These are phyloP conservation scores for Cladosporium sp. DNA, from an alignment of 2,329 filamentous ascomycete genomes.

Conservation along the genomic window DNA sequence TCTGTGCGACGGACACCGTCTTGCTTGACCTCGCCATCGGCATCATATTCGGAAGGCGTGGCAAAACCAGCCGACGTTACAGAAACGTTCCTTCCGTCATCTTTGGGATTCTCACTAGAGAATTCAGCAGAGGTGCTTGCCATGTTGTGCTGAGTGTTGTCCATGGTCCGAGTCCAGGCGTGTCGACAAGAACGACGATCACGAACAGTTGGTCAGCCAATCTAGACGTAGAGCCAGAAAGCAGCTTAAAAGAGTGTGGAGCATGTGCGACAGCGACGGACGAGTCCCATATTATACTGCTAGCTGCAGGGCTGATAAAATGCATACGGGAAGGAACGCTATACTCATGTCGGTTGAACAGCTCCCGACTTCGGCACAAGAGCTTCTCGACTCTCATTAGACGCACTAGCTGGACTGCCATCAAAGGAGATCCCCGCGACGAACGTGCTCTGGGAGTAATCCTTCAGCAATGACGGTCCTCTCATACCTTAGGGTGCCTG, in stretches of 20 bases:
- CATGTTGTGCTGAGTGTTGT: not conserved
- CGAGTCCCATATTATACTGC: not conserved
- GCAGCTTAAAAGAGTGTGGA: not conserved
- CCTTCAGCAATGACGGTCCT: not conserved
- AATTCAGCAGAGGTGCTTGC: not conserved
- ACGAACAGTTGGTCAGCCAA: too few species aligned
- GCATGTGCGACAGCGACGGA: not conserved
- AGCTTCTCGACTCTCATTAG: not conserved
- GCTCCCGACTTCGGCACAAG: constrained; percentile 2
- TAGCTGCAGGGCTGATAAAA: not conserved
- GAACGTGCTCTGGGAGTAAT: not conserved
- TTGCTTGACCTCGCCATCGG: constrained; percentile 13
- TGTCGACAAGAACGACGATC: not conserved
- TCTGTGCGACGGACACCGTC: constrained; percentile 17
- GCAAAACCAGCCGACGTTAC: not conserved
- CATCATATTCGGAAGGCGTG: not conserved
- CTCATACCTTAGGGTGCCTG: not conserved
- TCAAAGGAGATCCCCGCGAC: not conserved
- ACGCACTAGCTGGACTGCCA: not conserved
- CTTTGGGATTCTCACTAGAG: not conserved
- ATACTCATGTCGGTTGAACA: not conserved
- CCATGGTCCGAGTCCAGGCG: not conserved
- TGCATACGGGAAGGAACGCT: not conserved
- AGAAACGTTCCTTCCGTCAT: not conserved
- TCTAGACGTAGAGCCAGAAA: too few species aligned